Base-by-base conservation (phyloP, 345 rosid species). In the Capsella bursapastoris region DNA sequence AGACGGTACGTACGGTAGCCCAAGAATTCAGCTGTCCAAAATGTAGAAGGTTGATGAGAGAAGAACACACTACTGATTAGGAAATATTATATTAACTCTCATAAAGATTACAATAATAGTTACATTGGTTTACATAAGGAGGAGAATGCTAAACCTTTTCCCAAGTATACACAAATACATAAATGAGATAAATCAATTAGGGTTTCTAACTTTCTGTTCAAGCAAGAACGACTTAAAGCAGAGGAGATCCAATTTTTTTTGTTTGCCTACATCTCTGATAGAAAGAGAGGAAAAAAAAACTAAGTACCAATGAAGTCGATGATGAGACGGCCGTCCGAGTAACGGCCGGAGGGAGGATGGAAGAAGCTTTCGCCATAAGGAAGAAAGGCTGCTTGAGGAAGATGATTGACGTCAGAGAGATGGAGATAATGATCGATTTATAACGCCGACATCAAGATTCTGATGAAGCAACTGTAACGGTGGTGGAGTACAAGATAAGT, bases 331-430 rank as follows among this genome's bases (percentile, higher is more conserved):
- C 88, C 90, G 15, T 86, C 83, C 9, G 83, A 82, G 70, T 35
- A 73, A 13, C 85, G 83, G 2, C 90, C 85, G 0, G 85, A 64
- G 31, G 88, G 85, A 70, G 8, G 65, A 43, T 78, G 75, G 41
- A 86, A 86, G 57, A 72, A 86, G 69, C 83, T 72, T 9, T 78
- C 68, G 2, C 88, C 88, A 25, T 86, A 79, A 12, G 88, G 90
- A 7, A 75, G 83, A n/a, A 64, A 71, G 6, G 58, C 77, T 7
- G 44, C 66, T n/a, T 57, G 70, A 44, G 77, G 70, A 11, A 50
- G 74, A 8, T 25, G 57, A 34, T 43, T 61, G 5, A 3, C 38
- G 31, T 15, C 69, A 15, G 72, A 63, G 35, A 81, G 52, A 34
- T 6, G 44, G 7, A 76, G 31, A 16, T 22, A 57, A 86, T 67